These are phyloP conservation scores for Pueraria montana DNA, from an alignment of 306 rosid species.

Conservation along the genomic window DNA sequence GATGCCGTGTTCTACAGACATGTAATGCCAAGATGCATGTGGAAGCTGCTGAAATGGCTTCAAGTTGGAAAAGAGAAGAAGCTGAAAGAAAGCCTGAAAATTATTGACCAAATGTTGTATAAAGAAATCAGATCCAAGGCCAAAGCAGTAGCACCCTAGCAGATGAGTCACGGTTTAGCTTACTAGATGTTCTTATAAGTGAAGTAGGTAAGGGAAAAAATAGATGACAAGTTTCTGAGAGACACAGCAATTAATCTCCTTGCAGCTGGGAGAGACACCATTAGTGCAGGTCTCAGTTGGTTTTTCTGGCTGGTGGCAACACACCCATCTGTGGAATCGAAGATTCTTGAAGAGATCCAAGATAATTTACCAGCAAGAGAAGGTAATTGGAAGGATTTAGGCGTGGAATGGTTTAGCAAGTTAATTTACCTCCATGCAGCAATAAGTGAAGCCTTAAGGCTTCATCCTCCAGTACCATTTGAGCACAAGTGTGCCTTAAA, in stretches of 20 bases:
- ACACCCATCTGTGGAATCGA: no score
- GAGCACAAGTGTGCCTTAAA: neutral
- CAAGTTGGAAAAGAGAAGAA: neutral
- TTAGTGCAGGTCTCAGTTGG: neutral
- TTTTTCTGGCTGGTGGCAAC: neutral
- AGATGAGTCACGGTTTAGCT: neutral
- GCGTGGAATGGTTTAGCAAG: neutral
- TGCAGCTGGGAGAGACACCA: neutral
- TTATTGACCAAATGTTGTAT: neutral
- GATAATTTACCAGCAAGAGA: no score
- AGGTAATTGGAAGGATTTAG: conserved; percentile 8
- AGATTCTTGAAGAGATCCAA: no score
- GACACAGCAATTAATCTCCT: neutral
- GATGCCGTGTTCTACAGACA: neutral
- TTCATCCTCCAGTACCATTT: neutral
- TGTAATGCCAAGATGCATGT: neutral
- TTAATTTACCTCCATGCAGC: neutral
- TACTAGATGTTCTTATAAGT: neutral
- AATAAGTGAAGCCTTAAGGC: neutral
- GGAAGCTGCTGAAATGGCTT: conserved; percentile 18
- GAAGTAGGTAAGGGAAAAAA: neutral
- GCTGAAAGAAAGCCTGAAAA: neutral
- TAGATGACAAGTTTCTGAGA: conserved; percentile 7
- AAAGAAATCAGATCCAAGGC: neutral
- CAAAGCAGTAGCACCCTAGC: neutral